Conservation (phyloP, 2,329 filamentous ascomycete species). For the Sphaerostilbella broomeana region DNA sequence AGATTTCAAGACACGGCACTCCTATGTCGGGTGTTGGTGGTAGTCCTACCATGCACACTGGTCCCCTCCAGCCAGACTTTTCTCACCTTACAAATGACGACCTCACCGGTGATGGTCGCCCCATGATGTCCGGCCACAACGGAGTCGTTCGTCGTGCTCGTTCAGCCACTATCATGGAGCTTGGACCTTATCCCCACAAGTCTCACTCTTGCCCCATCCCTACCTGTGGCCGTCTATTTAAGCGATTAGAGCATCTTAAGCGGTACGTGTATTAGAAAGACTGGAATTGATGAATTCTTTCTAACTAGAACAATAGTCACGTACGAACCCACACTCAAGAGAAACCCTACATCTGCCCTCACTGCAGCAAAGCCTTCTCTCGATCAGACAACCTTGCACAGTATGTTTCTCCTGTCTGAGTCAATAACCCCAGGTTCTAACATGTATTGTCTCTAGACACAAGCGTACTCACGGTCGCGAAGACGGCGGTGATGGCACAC, state of each 20-base stretch:
- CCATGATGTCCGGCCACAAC: slow-evolving; percentile 55
- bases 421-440: slow-evolving; percentile 18
- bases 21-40: slow-evolving; percentile 79
- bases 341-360: slow-evolving; percentile 93
- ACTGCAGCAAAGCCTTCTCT: slow-evolving; percentile 98
- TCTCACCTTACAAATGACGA: slow-evolving; percentile 58
- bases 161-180: slow-evolving; percentile 93
- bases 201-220: slow-evolving; percentile 99
- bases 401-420: slow-evolving; percentile 49
- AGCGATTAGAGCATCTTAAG: slow-evolving; percentile 98
- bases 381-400: slow-evolving; percentile 98
- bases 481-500: slow-evolving; percentile 51
- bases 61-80: slow-evolving; percentile 67
- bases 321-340: slow-evolving; percentile 99
- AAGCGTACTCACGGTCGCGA: slow-evolving; percentile 67
- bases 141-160: slow-evolving; percentile 83
- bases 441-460: slow-evolving; percentile 54
- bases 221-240: slow-evolving; percentile 93
- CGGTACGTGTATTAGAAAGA: slow-evolving; percentile 57
- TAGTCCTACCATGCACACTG: slow-evolving; percentile 65
- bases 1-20: slow-evolving; percentile 86
- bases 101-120: slow-evolving; percentile 43
- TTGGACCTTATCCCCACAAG: slow-evolving; percentile 94
- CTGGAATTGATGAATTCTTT: not conserved
- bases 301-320: slow-evolving; percentile 58